Conservation (phyloP, 768 basidiomycete genomes). For the Lactarius vividus region DNA sequence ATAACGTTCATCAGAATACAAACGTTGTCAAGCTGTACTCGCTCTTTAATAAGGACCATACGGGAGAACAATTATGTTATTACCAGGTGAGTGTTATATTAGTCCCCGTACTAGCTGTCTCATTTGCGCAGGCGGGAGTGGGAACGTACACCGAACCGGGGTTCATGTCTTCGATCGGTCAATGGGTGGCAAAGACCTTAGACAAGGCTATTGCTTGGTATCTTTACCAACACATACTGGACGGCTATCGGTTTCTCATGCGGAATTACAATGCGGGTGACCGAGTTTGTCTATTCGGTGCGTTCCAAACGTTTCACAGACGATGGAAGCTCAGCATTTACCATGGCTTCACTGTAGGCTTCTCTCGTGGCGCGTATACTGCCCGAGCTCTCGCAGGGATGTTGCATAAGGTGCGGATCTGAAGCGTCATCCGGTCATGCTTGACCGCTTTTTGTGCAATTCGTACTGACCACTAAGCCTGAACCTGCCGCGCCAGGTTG, state of each 20-base stretch:
- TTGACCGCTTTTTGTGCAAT: neutral
- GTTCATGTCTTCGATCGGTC: constrained; percentile 56
- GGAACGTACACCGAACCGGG: constrained; percentile 58
- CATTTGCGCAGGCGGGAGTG: constrained; percentile 40
- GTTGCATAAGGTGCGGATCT: constrained; percentile 51
- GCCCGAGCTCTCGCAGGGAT: constrained; percentile 76
- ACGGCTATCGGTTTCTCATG: constrained; percentile 77
- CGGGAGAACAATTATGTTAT: constrained; percentile 44
- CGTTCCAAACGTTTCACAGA: constrained; percentile 14
- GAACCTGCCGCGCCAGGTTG: constrained; percentile 46
- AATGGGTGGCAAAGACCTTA: constrained; percentile 55
- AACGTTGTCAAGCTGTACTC: constrained; percentile 41
- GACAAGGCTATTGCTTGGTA: constrained; percentile 78
- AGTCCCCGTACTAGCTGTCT: neutral
- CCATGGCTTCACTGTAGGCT: constrained; percentile 47
- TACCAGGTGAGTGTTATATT: constrained; percentile 53
- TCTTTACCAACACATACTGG: constrained; percentile 65
- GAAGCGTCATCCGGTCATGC: no score
- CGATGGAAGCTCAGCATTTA: constrained; percentile 12
- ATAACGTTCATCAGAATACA: constrained; percentile 36
- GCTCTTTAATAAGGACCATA: constrained; percentile 38
- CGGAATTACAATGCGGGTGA: constrained; percentile 68
- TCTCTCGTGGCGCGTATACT: constrained; percentile 70
- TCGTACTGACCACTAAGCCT: neutral
- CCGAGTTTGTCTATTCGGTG: constrained; percentile 71